Evolutionary conservation across 805 yeast genomes (phyloP).

Genomic region (Torulaspora delbrueckii): DNA sequence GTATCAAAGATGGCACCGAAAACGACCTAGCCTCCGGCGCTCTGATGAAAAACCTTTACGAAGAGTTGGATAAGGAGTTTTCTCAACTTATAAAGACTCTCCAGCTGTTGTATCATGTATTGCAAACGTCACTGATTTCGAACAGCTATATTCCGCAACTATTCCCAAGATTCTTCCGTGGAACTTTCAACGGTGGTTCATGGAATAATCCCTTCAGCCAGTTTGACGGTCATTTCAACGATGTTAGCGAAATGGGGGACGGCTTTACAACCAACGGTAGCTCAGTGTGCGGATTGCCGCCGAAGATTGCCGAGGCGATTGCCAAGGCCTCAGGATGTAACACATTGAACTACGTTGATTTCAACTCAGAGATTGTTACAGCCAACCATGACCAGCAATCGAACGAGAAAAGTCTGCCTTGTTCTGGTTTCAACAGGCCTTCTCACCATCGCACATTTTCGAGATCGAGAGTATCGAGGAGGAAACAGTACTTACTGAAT

Average conservation of each 20-base stretch:
- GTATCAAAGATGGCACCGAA: slow-evolving; percentile 35
- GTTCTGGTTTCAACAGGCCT: slow-evolving; percentile 12
- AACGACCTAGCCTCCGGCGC: slow-evolving; percentile 39
- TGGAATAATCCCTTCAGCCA: slow-evolving; percentile 65
- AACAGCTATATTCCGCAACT: slow-evolving; percentile 50
- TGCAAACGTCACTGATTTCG: slow-evolving; percentile 21
- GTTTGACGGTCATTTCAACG: slow-evolving; percentile 4
- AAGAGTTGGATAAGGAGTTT: slow-evolving; percentile 28
- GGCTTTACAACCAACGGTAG: background rate
- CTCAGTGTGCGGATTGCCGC: slow-evolving; percentile 17
- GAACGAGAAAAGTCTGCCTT: background rate
- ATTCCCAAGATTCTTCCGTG: slow-evolving; percentile 62
- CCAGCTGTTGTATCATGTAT: slow-evolving; percentile 28
- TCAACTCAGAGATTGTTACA: background rate
- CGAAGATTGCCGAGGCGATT: slow-evolving; percentile 24
- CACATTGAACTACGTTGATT: slow-evolving; percentile 1
- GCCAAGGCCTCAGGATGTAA: slow-evolving; percentile 21
- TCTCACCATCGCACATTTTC: slow-evolving; percentile 18
- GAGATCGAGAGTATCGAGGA: slow-evolving; percentile 20
- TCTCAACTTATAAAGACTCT: slow-evolving; percentile 30
- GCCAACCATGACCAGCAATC: background rate
- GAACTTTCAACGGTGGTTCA: slow-evolving; percentile 71
- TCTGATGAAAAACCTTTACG: slow-evolving; percentile 29
- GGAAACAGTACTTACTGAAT: slow-evolving; percentile 26
- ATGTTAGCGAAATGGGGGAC: slow-evolving; percentile 3